These are phyloP conservation scores for Aspergillus felis DNA, from an alignment of 2,329 filamentous ascomycete genomes.

Conservation along the genomic window DNA sequence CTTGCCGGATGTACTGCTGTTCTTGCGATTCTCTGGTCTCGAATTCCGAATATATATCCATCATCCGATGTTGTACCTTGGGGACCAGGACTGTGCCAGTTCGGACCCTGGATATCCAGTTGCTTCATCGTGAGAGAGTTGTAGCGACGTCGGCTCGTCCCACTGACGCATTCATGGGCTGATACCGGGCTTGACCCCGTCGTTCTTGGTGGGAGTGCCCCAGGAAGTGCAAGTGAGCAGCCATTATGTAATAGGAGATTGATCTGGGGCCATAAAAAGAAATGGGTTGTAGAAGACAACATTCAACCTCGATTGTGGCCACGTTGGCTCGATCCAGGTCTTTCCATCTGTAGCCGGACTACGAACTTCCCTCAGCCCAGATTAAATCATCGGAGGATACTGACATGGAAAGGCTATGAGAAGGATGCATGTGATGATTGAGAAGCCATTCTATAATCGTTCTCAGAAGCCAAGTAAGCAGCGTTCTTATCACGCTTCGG, in stretches of 20 bases:
- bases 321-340: not conserved
- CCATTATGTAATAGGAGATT: not conserved
- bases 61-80: no score
- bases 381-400: no score
- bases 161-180: not conserved
- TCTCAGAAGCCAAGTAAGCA: not conserved
- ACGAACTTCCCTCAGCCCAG: not conserved
- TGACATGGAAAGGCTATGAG: not conserved
- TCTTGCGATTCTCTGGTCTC: not conserved
- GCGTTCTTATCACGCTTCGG: not conserved
- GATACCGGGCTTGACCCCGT: not conserved
- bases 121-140: not conserved
- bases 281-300: not conserved
- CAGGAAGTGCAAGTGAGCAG: not conserved
- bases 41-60: not conserved
- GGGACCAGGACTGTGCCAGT: no score
- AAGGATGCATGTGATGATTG: not conserved
- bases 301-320: not conserved
- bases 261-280: not conserved
- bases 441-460: not conserved
- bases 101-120: no score
- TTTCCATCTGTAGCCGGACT: not conserved
- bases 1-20: not conserved
- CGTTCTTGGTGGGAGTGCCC: not conserved
- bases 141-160: not conserved